Percentiles rank a stretch among this genome's conserved stretches.
Evolutionary conservation across 257 asterid species (phyloP).

Genomic region (Gardenia jasminoides): DNA sequence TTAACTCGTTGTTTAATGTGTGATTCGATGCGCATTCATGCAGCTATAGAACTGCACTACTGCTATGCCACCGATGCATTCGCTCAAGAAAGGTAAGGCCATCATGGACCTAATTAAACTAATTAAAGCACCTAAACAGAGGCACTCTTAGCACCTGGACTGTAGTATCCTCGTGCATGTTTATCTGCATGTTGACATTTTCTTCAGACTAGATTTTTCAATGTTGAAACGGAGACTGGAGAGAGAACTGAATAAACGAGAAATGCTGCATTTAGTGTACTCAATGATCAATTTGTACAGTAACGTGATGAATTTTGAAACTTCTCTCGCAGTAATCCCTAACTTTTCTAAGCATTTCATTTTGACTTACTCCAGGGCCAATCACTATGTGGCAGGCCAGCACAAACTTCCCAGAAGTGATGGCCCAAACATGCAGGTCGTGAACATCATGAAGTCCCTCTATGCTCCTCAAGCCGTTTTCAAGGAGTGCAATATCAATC

Average conservation of each 20-base stretch:
- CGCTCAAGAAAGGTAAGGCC: no score
- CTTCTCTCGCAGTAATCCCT: slow-evolving; percentile 47
- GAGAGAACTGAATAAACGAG: background rate
- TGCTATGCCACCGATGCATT: no score
- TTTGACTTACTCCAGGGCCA: slow-evolving; percentile 41
- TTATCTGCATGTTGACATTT: background rate
- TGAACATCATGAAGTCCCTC: slow-evolving; percentile 58
- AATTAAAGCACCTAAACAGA: background rate
- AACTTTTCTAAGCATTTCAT: slow-evolving; percentile 41
- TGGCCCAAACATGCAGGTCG: slow-evolving; percentile 83
- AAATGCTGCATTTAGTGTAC: slow-evolving; percentile 17
- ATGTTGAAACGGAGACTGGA: background rate
- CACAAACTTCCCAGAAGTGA: slow-evolving; percentile 56
- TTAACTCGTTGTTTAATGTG: no score
- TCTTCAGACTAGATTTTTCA: background rate
- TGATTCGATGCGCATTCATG: background rate
- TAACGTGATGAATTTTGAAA: slow-evolving; percentile 61
- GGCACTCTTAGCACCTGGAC: background rate
- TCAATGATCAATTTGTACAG: slow-evolving; percentile 62
- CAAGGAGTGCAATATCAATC: slow-evolving; percentile 43
- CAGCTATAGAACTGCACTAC: no score
- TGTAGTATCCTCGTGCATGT: no score
- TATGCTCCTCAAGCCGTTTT: slow-evolving; percentile 47
- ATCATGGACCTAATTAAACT: background rate
- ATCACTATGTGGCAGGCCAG: slow-evolving; percentile 61